phyloP scores from a whole-genome alignment of 169 alveolate genomes.

The Eimeria tenella region DNA sequence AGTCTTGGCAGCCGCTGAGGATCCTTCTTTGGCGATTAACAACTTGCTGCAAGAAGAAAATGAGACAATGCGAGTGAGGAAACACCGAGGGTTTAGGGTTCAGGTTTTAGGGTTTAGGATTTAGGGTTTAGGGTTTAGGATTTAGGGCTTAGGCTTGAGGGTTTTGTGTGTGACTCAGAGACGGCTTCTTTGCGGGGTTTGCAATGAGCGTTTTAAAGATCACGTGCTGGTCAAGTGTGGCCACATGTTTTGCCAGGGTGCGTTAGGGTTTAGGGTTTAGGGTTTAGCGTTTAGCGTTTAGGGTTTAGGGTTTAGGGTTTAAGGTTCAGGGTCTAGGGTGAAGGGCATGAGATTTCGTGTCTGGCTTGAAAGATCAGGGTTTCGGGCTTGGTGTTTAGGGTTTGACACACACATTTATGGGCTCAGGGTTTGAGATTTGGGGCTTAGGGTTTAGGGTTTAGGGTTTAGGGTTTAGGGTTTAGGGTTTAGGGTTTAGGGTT shows the following conservation, averaged over 20 bases:
- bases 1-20: neutral
- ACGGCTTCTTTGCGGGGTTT: constrained; percentile 87
- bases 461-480: neutral
- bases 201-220: constrained; percentile 89
- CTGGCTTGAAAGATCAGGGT: too few species aligned
- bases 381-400: too few species aligned
- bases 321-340: too few species aligned
- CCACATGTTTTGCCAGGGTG: constrained; percentile 87
- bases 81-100: neutral
- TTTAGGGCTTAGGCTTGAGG: constrained; percentile 15
- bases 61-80: neutral
- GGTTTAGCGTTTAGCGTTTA: constrained; percentile 25
- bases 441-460: too few species aligned
- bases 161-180: constrained; percentile 12
- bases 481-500: neutral
- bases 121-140: neutral
- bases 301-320: constrained; percentile 12
- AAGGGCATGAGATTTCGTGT: neutral
- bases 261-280: neutral
- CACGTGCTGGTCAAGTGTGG: constrained; percentile 88
- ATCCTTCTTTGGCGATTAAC: constrained; percentile 3
- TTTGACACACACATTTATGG: too few species aligned
- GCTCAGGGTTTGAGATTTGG: too few species aligned
- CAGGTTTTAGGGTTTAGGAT: neutral
- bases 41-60: neutral